These are phyloP conservation scores for Mucor circinelloides DNA, from an alignment of 371 early-diverging fungal genomes.

Conservation along the genomic window DNA sequence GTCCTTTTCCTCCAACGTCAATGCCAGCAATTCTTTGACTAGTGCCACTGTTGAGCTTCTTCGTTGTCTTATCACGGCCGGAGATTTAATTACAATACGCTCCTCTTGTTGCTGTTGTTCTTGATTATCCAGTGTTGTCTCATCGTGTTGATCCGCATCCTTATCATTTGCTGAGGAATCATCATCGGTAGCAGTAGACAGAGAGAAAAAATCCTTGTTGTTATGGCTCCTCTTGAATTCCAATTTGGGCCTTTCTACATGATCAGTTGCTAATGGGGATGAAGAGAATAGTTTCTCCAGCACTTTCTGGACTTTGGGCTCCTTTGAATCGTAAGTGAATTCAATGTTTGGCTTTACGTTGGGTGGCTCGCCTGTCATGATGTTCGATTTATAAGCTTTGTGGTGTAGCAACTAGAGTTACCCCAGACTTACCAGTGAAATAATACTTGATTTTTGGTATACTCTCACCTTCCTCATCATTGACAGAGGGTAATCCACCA, in stretches of 20 bases:
- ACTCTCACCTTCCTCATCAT: neutral
- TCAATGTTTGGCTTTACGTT: slow-evolving; percentile 48
- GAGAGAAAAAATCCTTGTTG: slow-evolving; percentile 44
- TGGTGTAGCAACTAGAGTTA: neutral
- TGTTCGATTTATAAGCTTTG: neutral
- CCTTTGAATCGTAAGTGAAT: slow-evolving; percentile 36
- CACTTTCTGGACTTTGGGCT: slow-evolving; percentile 25
- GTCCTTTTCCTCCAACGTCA: slow-evolving; percentile 13
- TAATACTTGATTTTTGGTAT: slow-evolving; percentile 54
- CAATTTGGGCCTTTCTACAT: slow-evolving; percentile 25
- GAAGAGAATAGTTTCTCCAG: slow-evolving; percentile 10
- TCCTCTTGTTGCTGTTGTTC: neutral
- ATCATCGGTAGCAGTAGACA: slow-evolving; percentile 6
- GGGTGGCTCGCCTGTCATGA: slow-evolving; percentile 37
- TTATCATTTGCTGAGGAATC: neutral
- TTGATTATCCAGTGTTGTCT: neutral
- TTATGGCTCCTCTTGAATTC: slow-evolving; percentile 36
- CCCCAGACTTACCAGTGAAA: slow-evolving; percentile 48
- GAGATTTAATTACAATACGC: neutral
- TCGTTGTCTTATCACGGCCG: slow-evolving; percentile 1
- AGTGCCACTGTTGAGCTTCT: slow-evolving; percentile 16
- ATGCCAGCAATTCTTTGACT: slow-evolving; percentile 19
- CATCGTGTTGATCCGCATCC: neutral
- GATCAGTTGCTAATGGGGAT: neutral
- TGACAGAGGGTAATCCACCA: slow-evolving; percentile 9